Evolutionary conservation across 1,284 basidiomycete genomes (phyloP).

Genomic region (Ustilago sp.): DNA sequence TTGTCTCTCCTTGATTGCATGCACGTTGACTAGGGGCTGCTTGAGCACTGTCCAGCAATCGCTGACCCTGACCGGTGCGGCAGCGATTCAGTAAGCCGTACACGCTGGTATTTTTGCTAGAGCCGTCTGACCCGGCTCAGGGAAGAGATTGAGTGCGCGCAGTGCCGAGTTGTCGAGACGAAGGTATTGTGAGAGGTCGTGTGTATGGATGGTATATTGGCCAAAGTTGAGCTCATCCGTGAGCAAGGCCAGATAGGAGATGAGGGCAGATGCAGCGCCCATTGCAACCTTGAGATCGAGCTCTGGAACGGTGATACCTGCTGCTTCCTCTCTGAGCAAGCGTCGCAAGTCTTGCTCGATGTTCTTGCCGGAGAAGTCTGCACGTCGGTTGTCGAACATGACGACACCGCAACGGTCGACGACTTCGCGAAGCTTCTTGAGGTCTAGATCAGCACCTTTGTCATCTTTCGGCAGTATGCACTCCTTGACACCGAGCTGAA

Average conservation of each 20-base stretch:
- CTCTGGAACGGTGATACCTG: constrained; percentile 72
- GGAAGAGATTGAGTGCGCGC: constrained; percentile 87
- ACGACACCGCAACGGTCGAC: constrained; percentile 92
- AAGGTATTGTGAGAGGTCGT: constrained; percentile 95
- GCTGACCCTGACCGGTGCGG: constrained; percentile 94
- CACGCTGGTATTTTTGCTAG: constrained; percentile 74
- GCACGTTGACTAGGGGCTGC: constrained; percentile 92
- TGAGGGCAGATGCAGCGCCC: constrained; percentile 82
- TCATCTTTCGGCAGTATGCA: constrained; percentile 76
- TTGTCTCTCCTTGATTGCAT: constrained; percentile 78
- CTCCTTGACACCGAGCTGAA: constrained; percentile 97
- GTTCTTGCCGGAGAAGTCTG: constrained; percentile 83
- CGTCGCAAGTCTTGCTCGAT: constrained; percentile 87
- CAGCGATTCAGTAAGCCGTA: constrained; percentile 92
- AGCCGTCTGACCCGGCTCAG: constrained; percentile 71
- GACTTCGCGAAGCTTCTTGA: constrained; percentile 71
- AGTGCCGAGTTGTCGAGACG: constrained; percentile 93
- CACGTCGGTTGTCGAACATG: constrained; percentile 84
- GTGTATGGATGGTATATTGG: constrained; percentile 82
- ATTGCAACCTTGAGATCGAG: constrained; percentile 83
- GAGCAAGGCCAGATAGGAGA: constrained; percentile 86
- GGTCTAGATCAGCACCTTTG: constrained; percentile 78
- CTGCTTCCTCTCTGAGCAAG: constrained; percentile 74
- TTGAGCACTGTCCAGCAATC: constrained; percentile 91
- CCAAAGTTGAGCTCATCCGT: constrained; percentile 84